Base-by-base conservation (phyloP, 129 eudicot genomes). In the Smallanthus sonchifolius region DNA sequence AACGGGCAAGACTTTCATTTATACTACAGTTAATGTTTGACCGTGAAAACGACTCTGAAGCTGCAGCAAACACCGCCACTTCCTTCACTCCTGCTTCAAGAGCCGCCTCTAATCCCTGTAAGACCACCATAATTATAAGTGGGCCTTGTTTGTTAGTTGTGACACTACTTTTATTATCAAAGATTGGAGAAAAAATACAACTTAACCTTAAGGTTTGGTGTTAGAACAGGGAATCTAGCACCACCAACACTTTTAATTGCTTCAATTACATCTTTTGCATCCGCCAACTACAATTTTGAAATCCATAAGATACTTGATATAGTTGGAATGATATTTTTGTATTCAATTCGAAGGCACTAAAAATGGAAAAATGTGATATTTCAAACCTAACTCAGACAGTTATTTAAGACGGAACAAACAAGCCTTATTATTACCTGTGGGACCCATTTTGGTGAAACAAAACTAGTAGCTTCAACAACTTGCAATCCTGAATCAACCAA, bases 371-470 rank as follows among this genome's bases (percentile, higher is more conserved):
- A 11, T 32, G 40, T 14, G 17, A 60, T 32, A 11, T 9, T 32
- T 32, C 17, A 60, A 57, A 30, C 37, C 7, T 24, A 28, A 57
- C 28, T 17, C 34, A 20, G 24, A 57, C 15, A 47, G 15, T 3
- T 24, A 28, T 57, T 6, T 40, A 65, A 24, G 9, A 71, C 2
- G 66, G 57, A 73, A 43, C 30, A 68, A 67, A 14, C 16, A 55
- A 67, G 49, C 16, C 39, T 59, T 28, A 17, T 28, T 19, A 59
- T 66, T 85, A 92, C 97, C 91, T 89, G 97, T 32, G 97, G 97
- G 20, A 92, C 96, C 97, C 97, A 92, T 86, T 92, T 92, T 54
- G 97, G 96, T 7, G 97, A 92, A 77, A 92, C 96, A 80, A 92
- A 92, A 77, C 96, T 89, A 70, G 97, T 92, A 51, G 96, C 93